A percentile compares a stretch with the other conserved stretches of the same genome.
phyloP scores from a whole-genome alignment of 208 protist species.

The Crithidia brevicula region DNA sequence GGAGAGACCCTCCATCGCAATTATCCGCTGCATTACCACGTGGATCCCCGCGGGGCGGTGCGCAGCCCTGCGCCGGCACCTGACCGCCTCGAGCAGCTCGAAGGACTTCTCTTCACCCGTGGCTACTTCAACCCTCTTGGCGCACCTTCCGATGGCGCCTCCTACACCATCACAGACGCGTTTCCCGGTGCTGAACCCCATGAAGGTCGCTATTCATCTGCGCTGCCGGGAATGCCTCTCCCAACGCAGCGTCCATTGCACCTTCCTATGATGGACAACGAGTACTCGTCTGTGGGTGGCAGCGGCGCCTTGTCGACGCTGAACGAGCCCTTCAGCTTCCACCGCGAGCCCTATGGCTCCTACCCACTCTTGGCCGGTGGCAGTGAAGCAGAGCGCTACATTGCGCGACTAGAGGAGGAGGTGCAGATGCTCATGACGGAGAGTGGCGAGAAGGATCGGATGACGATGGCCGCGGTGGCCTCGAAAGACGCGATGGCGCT shows the following conservation, averaged over 20 bases:
- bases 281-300: neutral
- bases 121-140: neutral
- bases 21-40: too few species aligned
- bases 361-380: neutral
- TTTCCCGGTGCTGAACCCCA: too few species aligned
- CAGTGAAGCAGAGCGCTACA: constrained; percentile 34
- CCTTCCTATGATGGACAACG: neutral
- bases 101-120: constrained; percentile 17
- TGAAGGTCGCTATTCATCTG: too few species aligned
- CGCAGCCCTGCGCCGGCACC: neutral
- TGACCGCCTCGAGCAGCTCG: constrained; percentile 12
- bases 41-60: neutral
- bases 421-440: constrained; percentile 36
- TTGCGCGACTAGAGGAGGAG: constrained; percentile 38
- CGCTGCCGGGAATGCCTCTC: too few species aligned
- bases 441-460: constrained; percentile 6
- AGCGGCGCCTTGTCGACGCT: neutral
- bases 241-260: neutral
- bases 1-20: too few species aligned
- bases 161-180: too few species aligned
- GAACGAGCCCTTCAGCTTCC: neutral
- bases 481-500: constrained; percentile 15
- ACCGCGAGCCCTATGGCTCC: neutral
- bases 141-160: neutral
- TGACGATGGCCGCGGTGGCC: neutral